These are phyloP conservation scores for Aureobasidium sp. DNA, from an alignment of 2,329 filamentous ascomycete species.

Conservation along the genomic window DNA sequence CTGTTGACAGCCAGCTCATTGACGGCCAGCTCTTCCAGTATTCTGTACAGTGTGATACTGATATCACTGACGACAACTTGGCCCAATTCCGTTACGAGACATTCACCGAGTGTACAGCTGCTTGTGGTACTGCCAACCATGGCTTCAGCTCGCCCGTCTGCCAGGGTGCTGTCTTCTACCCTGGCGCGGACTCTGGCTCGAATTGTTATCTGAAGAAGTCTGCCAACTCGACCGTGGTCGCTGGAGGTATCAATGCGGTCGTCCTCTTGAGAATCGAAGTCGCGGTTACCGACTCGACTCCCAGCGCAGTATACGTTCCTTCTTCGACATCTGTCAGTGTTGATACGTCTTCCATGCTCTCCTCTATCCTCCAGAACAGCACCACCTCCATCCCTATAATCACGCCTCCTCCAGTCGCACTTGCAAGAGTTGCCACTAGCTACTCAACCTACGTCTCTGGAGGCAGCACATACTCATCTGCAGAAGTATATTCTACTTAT, in stretches of 20 bases:
- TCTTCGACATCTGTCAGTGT: slow-evolving; percentile 14
- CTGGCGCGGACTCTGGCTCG: slow-evolving; percentile 14
- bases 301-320: slow-evolving; percentile 19
- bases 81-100: slow-evolving; percentile 19
- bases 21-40: slow-evolving; percentile 25
- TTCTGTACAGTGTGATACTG: slow-evolving; percentile 23
- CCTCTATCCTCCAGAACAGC: slow-evolving; percentile 20
- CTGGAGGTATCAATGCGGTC: slow-evolving; percentile 21
- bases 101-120: slow-evolving; percentile 25
- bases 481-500: slow-evolving; percentile 22
- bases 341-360: slow-evolving; percentile 18
- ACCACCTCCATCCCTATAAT: slow-evolving; percentile 22
- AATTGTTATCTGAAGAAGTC: slow-evolving; percentile 26
- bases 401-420: slow-evolving; percentile 21
- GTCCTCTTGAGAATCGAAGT: slow-evolving; percentile 22
- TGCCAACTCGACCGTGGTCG: slow-evolving; percentile 18
- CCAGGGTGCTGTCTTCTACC: slow-evolving; percentile 23
- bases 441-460: slow-evolving; percentile 23
- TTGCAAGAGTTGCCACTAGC: slow-evolving; percentile 13
- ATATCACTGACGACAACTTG: slow-evolving; percentile 21
- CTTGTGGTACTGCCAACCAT: slow-evolving; percentile 24
- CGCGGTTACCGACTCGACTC: slow-evolving; percentile 17
- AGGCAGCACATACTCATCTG: slow-evolving; percentile 24
- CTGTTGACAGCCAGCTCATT: slow-evolving; percentile 24
- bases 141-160: slow-evolving; percentile 22